These are phyloP conservation scores for Angomonas deanei DNA, from an alignment of 208 protist genomes.

Conservation along the genomic window DNA sequence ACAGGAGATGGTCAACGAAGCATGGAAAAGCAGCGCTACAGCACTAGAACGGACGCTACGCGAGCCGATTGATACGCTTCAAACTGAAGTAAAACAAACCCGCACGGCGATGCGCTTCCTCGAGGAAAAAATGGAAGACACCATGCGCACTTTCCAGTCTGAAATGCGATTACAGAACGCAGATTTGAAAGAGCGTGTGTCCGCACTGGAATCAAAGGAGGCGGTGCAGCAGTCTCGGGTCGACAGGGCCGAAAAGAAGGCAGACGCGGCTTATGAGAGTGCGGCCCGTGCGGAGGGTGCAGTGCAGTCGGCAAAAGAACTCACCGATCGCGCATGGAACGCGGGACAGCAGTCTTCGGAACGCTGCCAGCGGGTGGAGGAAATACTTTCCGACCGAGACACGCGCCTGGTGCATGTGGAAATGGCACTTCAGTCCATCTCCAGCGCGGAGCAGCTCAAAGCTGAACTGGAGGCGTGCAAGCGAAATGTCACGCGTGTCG, in stretches of 20 bases:
- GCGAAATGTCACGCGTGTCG: conserved; percentile 39
- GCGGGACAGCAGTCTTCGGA: conserved; percentile 27
- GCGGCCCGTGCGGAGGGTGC: conserved; percentile 29
- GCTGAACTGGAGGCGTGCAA: conserved; percentile 65
- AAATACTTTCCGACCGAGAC: conserved; percentile 56
- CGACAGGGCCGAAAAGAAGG: conserved; percentile 67
- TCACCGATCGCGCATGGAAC: conserved; percentile 13
- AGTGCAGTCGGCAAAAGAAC: conserved; percentile 28
- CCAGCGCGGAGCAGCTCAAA: conserved; percentile 46
- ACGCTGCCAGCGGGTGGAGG: conserved; percentile 47
- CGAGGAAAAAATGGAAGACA: conserved; percentile 45
- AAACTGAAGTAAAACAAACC: conserved; percentile 29
- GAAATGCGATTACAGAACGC: conserved; percentile 43
- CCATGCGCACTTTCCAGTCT: conserved; percentile 37
- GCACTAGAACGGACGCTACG: conserved; percentile 33
- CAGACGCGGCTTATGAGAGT: conserved; percentile 46
- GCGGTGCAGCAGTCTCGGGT: conserved; percentile 43
- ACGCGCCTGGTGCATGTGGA: conserved; percentile 48
- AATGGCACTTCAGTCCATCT: conserved; percentile 38
- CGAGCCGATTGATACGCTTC: conserved; percentile 35
- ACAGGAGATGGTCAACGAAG: conserved; percentile 39
- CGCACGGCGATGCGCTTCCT: conserved; percentile 23
- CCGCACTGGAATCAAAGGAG: conserved; percentile 52
- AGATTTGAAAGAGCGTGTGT: conserved; percentile 47
- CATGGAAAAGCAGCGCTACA: conserved; percentile 36